A percentile compares a stretch with the other conserved stretches of the same genome.
These are phyloP conservation scores for Scheffersomyces quercinus DNA, from an alignment of 1,139 yeast genomes.

Conservation along the genomic window DNA sequence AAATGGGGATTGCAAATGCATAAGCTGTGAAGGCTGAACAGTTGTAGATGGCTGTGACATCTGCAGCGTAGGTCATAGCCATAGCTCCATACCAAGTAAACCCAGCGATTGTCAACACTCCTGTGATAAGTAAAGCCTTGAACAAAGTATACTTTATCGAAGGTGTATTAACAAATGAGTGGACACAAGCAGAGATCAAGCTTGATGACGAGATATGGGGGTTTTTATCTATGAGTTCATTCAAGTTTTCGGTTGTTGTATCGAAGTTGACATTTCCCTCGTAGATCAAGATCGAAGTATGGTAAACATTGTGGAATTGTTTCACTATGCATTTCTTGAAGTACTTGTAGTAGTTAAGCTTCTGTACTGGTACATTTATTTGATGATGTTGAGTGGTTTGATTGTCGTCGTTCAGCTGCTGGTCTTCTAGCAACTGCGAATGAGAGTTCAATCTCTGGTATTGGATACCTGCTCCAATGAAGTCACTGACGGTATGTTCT, in stretches of 20 bases:
- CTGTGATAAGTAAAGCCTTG: slow-evolving; percentile 47
- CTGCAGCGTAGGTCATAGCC: slow-evolving; percentile 78
- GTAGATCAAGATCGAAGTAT: slow-evolving; percentile 51
- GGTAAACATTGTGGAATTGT: slow-evolving; percentile 52
- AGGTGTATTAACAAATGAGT: slow-evolving; percentile 39
- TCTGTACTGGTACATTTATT: slow-evolving; percentile 14
- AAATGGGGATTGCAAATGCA: slow-evolving; percentile 75
- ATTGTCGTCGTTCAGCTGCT: slow-evolving; percentile 5
- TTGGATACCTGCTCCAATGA: slow-evolving; percentile 14
- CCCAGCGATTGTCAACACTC: slow-evolving; percentile 74
- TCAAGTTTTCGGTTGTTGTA: slow-evolving; percentile 35
- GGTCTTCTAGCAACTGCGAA: slow-evolving; percentile 30
- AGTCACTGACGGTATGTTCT: slow-evolving; percentile 7
- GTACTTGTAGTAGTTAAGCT: slow-evolving; percentile 27
- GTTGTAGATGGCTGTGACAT: slow-evolving; percentile 87
- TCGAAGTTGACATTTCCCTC: slow-evolving; percentile 42
- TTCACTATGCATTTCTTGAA: slow-evolving; percentile 44
- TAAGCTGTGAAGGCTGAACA: slow-evolving; percentile 89
- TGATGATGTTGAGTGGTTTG: slow-evolving; percentile 5
- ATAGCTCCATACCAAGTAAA: slow-evolving; percentile 86
- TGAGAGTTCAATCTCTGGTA: slow-evolving; percentile 32
- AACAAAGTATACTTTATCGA: slow-evolving; percentile 51
- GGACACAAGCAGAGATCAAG: slow-evolving; percentile 37
- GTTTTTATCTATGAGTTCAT: slow-evolving; percentile 39
- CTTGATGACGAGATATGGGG: slow-evolving; percentile 42